Evolutionary conservation across 2,329 filamentous ascomycete species (phyloP).

Genomic region (Lasiodiplodia sp.): DNA sequence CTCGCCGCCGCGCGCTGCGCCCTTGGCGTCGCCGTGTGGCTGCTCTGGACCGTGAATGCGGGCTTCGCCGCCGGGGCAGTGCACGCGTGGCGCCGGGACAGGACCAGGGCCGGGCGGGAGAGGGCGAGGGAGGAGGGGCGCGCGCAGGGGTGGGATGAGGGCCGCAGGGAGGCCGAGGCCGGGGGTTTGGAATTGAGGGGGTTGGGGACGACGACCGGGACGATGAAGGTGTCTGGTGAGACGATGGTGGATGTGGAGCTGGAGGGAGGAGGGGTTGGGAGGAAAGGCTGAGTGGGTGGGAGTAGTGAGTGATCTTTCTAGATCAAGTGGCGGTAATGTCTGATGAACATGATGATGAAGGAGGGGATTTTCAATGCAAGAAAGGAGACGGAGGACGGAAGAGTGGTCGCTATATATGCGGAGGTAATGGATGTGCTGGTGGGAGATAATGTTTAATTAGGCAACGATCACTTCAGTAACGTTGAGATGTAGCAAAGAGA

Average conservation of each 20-base stretch:
- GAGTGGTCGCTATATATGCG: neutral
- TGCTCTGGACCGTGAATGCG: neutral
- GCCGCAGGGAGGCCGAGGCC: neutral
- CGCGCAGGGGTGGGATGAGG: slow-evolving; percentile 1
- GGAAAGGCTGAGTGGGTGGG: neutral
- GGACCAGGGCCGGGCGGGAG: neutral
- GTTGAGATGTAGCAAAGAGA: neutral
- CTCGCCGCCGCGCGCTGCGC: neutral
- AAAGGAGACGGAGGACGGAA: neutral
- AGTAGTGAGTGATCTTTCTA: neutral
- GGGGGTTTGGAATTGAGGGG: slow-evolving; percentile 11
- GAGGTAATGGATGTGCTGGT: neutral
- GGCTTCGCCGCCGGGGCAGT: neutral
- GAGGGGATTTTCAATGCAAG: neutral
- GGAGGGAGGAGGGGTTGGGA: neutral
- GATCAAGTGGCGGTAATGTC: neutral
- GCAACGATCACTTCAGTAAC: neutral
- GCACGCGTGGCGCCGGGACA: neutral
- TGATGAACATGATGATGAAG: neutral
- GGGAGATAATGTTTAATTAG: neutral
- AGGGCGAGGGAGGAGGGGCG: slow-evolving; percentile 6
- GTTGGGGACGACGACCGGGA: neutral
- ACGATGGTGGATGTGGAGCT: slow-evolving; percentile 7
- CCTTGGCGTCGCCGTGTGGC: neutral
- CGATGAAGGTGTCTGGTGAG: neutral